Evolutionary conservation across 352 stramenopile species (phyloP).

Genomic region (Globisporangium orthogonon): DNA sequence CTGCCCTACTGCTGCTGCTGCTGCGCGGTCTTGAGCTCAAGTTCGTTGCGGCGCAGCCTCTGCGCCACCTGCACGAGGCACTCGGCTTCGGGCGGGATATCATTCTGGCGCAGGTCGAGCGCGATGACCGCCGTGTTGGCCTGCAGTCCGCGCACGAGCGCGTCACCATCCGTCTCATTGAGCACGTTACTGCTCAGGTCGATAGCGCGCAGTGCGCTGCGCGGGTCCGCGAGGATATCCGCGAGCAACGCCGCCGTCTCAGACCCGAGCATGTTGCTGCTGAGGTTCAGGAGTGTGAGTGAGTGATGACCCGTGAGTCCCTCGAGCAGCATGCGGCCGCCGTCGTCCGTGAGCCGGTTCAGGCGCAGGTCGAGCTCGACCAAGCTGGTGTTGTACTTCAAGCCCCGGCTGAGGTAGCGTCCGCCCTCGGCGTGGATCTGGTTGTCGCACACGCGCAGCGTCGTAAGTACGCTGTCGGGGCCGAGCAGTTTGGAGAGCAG

Average conservation of each 20-base stretch:
- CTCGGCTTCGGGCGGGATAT: constrained; percentile 51
- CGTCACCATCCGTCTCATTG: constrained; percentile 45
- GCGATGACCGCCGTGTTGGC: constrained; percentile 55
- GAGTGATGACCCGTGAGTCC: constrained; percentile 61
- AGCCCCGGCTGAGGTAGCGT: constrained; percentile 85
- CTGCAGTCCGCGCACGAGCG: constrained; percentile 52
- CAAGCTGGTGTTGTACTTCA: constrained; percentile 88
- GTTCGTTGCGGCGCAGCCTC: constrained; percentile 69
- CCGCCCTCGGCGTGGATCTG: constrained; percentile 91
- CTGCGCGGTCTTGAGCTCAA: constrained; percentile 32
- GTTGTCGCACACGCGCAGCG: constrained; percentile 89
- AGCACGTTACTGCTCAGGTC: constrained; percentile 84
- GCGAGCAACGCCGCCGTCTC: constrained; percentile 66
- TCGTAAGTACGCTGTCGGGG: constrained; percentile 85
- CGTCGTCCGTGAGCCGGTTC: constrained; percentile 90
- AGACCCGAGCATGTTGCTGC: constrained; percentile 72
- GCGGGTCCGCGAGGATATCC: constrained; percentile 63
- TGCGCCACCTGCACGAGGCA: constrained; percentile 63
- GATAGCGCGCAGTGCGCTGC: constrained; percentile 54
- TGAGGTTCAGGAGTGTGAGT: constrained; percentile 79
- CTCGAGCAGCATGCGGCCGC: constrained; percentile 84
- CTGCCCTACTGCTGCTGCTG: constrained; percentile 1
- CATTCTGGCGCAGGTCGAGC: constrained; percentile 78
- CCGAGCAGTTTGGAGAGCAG: constrained; percentile 89
- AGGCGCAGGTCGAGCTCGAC: constrained; percentile 88